phyloP scores from a whole-genome alignment of 208 protist genomes.

The Leishmania turanica region DNA sequence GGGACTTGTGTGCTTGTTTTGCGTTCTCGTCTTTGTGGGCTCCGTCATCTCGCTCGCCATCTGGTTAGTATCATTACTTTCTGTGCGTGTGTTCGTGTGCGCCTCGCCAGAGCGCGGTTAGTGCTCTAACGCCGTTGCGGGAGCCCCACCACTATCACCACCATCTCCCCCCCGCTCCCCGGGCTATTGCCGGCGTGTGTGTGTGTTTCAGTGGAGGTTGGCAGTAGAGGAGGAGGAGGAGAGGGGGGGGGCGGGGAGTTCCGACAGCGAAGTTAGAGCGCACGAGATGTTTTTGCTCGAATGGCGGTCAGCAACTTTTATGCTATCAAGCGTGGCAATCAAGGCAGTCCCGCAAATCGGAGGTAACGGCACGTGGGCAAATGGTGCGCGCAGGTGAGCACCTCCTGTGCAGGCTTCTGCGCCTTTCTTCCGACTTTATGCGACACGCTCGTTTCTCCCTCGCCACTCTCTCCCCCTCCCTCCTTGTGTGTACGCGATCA shows the following conservation, averaged over 20 bases:
- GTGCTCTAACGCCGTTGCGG: neutral
- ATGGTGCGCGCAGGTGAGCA: constrained; percentile 5
- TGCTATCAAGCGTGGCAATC: neutral
- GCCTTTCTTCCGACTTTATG: neutral
- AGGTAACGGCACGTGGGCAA: neutral
- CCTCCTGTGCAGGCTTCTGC: neutral
- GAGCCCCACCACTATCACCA: too few relatives aligned
- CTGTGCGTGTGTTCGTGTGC: neutral
- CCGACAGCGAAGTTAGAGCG: neutral
- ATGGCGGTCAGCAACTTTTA: neutral
- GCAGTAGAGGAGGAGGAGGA: neutral
- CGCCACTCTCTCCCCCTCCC: neutral
- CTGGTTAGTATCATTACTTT: neutral
- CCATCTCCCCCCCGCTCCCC: neutral
- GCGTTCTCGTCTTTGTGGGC: neutral
- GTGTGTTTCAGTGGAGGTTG: neutral
- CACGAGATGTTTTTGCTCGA: neutral
- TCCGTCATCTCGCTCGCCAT: constrained; percentile 4
- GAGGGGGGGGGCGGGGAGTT: neutral
- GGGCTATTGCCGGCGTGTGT: too few relatives aligned
- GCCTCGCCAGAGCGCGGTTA: too few relatives aligned
- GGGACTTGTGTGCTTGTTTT: neutral
- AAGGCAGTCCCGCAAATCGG: neutral
- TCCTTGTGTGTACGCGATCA: neutral
- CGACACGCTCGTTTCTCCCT: neutral